Evolutionary conservation across 1,284 basidiomycete genomes (phyloP), one percentile per base, ranked within the genome.

Genomic region (Amylostereum areolatum): DNA sequence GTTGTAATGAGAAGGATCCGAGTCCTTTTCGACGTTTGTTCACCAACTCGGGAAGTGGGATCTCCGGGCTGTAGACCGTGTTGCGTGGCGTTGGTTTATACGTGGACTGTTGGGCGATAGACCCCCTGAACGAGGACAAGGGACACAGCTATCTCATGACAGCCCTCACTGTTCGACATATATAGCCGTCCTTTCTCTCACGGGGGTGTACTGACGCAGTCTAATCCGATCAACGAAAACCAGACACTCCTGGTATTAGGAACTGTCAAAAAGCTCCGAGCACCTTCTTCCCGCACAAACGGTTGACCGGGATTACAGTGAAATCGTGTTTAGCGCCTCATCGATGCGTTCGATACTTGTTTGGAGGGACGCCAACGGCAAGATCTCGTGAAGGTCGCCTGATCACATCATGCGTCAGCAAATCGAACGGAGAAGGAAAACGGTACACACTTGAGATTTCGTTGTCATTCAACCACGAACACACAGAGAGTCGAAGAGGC

Each of bases 351-450:
- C 57, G 5, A 65, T 24, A 35, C 55, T 54, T 4, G 55, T 59
- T 48, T 62, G 54, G 31, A 66, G 43, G 6, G 58, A 53, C 8
- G 52, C 62, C 28, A 64, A 44, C 10, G 61, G 39, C 49, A 64
- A 56, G 4, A 48, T 28, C 5, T 42, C 52, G 35, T 57, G 52
- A 25, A 47, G 53, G 37, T 59, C 54, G 43, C 46, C 50, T 48
- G 28, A 25, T 12, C n/a, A 9, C 34, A 35, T n/a, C n/a, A 18
- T 5, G 25, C 18, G 41, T 25, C 39, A 25, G 27, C 30, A 11
- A 11, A 52, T 50, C 44, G 70, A 48, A 9, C 69, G 68, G 11
- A 24, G 73, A 51, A 3, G 72, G 56, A 25, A 54, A 65, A 10
- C 55, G 58, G 47, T 18, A 43, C 48, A 25, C 18, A 43, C 34